Evolutionary conservation across 2,329 filamentous ascomycete genomes (phyloP).

Genomic region (Paracorniculantispora psalliotae): DNA sequence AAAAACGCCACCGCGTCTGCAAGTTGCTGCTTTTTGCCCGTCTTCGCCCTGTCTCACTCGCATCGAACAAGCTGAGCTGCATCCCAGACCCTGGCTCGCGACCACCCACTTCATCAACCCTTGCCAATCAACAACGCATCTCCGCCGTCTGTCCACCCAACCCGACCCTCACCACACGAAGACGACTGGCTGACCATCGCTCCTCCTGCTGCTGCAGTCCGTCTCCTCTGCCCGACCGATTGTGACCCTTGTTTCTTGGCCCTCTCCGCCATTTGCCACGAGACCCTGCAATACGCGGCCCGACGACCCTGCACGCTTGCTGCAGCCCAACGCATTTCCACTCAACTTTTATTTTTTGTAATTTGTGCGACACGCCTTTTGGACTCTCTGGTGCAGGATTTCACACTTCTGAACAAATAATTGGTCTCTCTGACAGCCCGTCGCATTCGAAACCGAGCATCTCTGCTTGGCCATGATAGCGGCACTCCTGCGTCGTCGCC

Average conservation of each 20-base stretch:
- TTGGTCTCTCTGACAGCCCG: neutral
- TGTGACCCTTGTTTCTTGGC: neutral
- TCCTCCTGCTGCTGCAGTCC: neutral
- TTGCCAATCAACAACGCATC: neutral
- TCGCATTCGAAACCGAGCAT: neutral
- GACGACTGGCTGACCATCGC: neutral
- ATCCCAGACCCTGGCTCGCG: neutral
- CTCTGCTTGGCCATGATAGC: slow-evolving; percentile 11
- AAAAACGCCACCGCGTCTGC: no score
- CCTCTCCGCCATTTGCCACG: neutral
- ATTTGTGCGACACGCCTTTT: neutral
- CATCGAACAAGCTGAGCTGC: neutral
- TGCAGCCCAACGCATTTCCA: neutral
- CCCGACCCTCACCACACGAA: neutral
- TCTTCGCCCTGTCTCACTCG: neutral
- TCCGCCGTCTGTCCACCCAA: neutral
- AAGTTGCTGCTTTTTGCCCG: no score
- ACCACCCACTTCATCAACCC: neutral
- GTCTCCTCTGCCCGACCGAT: neutral
- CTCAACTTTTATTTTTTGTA: neutral
- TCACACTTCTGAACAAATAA: neutral
- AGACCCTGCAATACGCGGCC: slow-evolving; percentile 1
- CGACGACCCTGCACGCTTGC: slow-evolving; percentile 6
- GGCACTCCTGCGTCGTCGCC: neutral
- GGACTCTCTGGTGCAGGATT: neutral